phyloP scores from a whole-genome alignment of 1,284 basidiomycete genomes.

The Hymenochaete sp. region DNA sequence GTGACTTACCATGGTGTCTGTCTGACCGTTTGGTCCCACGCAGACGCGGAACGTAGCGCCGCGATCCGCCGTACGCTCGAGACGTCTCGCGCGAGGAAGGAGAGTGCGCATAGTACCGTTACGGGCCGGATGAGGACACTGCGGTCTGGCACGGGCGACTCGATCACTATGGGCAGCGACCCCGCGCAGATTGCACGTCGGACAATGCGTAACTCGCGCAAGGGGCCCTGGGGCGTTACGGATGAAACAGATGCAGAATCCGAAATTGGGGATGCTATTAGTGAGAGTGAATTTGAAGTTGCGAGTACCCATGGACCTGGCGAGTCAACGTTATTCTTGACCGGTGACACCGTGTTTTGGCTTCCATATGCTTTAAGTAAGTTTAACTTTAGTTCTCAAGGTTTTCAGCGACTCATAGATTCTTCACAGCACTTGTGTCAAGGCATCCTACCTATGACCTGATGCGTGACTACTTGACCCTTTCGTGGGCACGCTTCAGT shows the following conservation, averaged over 20 bases:
- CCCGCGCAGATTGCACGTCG: slow-evolving; percentile 48
- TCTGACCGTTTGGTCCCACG: slow-evolving; percentile 89
- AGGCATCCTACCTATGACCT: slow-evolving; percentile 88
- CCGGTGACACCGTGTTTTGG: slow-evolving; percentile 87
- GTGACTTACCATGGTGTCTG: slow-evolving; percentile 84
- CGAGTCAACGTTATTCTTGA: slow-evolving; percentile 77
- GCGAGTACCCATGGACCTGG: slow-evolving; percentile 74
- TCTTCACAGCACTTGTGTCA: slow-evolving; percentile 65
- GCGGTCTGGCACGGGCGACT: slow-evolving; percentile 41
- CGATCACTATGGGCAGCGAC: slow-evolving; percentile 34
- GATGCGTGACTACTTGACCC: slow-evolving; percentile 86
- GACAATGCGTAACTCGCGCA: slow-evolving; percentile 44
- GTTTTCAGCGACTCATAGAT: slow-evolving; percentile 18
- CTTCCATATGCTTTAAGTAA: slow-evolving; percentile 83
- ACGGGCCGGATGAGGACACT: slow-evolving; percentile 57
- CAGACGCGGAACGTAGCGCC: slow-evolving; percentile 74
- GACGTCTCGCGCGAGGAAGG: slow-evolving; percentile 65
- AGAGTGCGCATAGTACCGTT: slow-evolving; percentile 64
- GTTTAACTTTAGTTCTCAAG: slow-evolving; percentile 28
- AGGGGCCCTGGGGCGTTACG: slow-evolving; percentile 58
- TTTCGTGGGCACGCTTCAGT: slow-evolving; percentile 88
- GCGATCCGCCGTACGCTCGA: slow-evolving; percentile 79
- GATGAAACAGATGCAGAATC: slow-evolving; percentile 71
- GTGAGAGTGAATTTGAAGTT: slow-evolving; percentile 76
- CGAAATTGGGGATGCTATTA: slow-evolving; percentile 60